A percentile compares a stretch with the other conserved stretches of the same genome.
These are phyloP conservation scores for Daedaleopsis nitida DNA, from an alignment of 768 basidiomycete genomes.

Conservation along the genomic window DNA sequence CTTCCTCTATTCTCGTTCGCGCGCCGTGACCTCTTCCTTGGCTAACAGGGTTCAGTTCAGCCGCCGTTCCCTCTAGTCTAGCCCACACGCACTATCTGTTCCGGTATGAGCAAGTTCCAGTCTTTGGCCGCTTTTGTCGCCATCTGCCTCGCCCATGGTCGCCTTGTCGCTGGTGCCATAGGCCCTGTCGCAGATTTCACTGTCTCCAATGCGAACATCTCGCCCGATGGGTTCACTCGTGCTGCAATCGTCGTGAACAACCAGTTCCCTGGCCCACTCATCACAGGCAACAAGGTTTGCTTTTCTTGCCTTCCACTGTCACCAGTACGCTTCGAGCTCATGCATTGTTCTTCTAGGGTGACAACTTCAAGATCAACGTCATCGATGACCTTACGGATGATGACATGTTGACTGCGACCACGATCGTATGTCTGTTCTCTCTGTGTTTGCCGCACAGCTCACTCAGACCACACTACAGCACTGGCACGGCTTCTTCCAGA, in stretches of 20 bases:
- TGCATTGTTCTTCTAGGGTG: constrained; percentile 12
- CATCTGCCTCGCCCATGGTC: constrained; percentile 1
- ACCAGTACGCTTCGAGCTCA: background rate
- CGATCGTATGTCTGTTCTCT: constrained; percentile 18
- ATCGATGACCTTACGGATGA: constrained; percentile 23
- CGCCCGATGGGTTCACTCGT: constrained; percentile 36
- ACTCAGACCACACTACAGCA: constrained; percentile 19
- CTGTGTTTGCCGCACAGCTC: too few relatives aligned
- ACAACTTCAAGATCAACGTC: constrained; percentile 28
- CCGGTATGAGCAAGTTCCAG: constrained; percentile 7
- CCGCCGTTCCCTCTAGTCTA: background rate
- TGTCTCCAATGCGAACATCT: constrained; percentile 30
- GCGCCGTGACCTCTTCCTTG: background rate
- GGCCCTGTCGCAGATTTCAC: constrained; percentile 29
- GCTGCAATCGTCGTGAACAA: constrained; percentile 22
- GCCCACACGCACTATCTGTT: background rate
- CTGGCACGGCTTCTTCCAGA: constrained; percentile 56
- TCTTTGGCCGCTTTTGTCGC: background rate
- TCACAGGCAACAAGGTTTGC: constrained; percentile 26
- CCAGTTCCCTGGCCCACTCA: constrained; percentile 25
- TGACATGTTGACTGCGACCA: constrained; percentile 22
- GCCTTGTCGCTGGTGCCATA: constrained; percentile 20
- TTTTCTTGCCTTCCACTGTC: background rate
- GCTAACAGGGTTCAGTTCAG: background rate
- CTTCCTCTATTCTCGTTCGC: too few relatives aligned